Evolutionary conservation across 2,329 filamentous ascomycete genomes (phyloP), one percentile per base, ranked within the genome.

Genomic region (Bipolaris cookei): DNA sequence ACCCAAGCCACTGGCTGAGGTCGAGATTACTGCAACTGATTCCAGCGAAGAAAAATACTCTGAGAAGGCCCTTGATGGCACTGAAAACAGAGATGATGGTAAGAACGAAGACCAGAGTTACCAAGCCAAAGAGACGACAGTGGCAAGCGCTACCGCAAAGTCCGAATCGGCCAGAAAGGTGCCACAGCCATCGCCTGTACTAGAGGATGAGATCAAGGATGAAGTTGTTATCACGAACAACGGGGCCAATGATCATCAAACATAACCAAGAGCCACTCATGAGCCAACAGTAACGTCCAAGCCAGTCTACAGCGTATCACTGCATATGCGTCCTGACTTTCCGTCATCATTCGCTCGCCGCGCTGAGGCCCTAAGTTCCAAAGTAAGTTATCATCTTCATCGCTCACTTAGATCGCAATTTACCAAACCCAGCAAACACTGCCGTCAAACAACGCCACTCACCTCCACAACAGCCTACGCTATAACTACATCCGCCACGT

Each of bases 291-390:
- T 13, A 3, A 1, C 23, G 6, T 14, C 41, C 6, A 13, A 39
- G 7, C 14, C n/a, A 11, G 48, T 10, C 25, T 34, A 21, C 10
- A 63, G 51, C 18, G n/a, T 62, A 13, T 58, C 59, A 4, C 63
- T 60, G 0, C 62, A 66, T 16, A 43, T 64, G 55, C 62, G 58
- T 2, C 30, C 51, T 2, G 41, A 37, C 1, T 51, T 51, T n/a
- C 54, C 54, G 18, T 8, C 49, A 2, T 20, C 42, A 16, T 28
- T 21, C 4, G 1, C n/a, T 5, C 58, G 46, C 23, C 50, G 44
- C 0, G 13, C 16, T 16, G 34, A 44, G 4, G 5, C 32, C 13
- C n/a, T 18, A 5, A 37, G 28, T 2, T 25, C 21, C 2, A 56
- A 16, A 23, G 63, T 64, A 53, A 43, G 46, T 4, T 10, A 2